A percentile compares a stretch with the other conserved stretches of the same genome.
Conservation (phyloP, 768 basidiomycete genomes). For the Amanita jacksonii region DNA sequence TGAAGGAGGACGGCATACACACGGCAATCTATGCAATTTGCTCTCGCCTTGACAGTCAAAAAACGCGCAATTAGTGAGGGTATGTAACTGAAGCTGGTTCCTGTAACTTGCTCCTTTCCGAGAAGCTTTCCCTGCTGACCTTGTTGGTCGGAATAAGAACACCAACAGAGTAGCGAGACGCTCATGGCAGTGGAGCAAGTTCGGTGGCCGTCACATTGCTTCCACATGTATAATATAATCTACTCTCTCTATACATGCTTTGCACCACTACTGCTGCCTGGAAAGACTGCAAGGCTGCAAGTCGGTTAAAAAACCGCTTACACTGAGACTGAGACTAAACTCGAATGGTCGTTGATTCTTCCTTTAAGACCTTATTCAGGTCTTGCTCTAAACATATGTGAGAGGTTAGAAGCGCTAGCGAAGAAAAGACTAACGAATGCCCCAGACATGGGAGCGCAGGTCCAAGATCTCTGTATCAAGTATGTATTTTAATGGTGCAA, state of each 20-base stretch:
- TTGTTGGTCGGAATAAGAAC: too few relatives aligned
- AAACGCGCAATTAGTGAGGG: not conserved
- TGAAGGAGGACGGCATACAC: conserved; percentile 48
- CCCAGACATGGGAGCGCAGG: conserved; percentile 75
- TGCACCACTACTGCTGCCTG: too few relatives aligned
- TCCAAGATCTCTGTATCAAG: conserved; percentile 61
- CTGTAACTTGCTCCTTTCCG: too few relatives aligned
- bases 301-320: too few relatives aligned
- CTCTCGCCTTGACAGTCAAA: conserved; percentile 32
- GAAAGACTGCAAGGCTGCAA: too few relatives aligned
- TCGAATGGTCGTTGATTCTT: conserved; percentile 50
- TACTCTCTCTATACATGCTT: too few relatives aligned
- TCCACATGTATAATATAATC: too few relatives aligned
- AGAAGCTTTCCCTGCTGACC: too few relatives aligned
- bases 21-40: conserved; percentile 49
- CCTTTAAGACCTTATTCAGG: conserved; percentile 62
- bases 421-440: conserved; percentile 56
- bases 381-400: conserved; percentile 72
- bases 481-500: not conserved
- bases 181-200: too few relatives aligned
- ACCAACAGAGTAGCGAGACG: too few relatives aligned
- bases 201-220: too few relatives aligned
- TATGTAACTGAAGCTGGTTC: not conserved
- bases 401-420: not conserved
- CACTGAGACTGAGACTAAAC: conserved; percentile 24